These are phyloP conservation scores for Akanthomyces muscarius DNA, from an alignment of 2,329 filamentous ascomycete species.

Conservation along the genomic window DNA sequence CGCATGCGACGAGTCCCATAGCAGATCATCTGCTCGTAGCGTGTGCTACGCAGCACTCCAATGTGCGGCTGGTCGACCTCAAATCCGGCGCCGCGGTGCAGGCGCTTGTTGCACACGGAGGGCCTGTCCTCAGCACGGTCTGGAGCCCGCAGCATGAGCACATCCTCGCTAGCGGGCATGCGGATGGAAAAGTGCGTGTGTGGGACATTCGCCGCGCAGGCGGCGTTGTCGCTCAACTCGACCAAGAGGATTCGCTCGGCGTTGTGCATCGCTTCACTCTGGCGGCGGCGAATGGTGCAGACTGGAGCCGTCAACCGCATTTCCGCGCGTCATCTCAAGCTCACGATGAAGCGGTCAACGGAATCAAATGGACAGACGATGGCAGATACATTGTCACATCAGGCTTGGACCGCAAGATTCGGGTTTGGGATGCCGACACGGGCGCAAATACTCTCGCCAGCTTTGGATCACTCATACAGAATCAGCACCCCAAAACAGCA, in stretches of 20 bases:
- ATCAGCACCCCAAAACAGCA: slow-evolving; percentile 59
- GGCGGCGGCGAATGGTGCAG: slow-evolving; percentile 29
- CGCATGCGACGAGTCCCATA: slow-evolving; percentile 72
- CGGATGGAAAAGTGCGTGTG: slow-evolving; percentile 76
- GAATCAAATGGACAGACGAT: slow-evolving; percentile 78
- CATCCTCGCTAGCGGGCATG: slow-evolving; percentile 77
- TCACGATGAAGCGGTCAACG: slow-evolving; percentile 79
- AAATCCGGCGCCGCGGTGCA: slow-evolving; percentile 72
- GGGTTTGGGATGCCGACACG: slow-evolving; percentile 78
- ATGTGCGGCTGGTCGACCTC: slow-evolving; percentile 80
- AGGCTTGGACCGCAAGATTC: slow-evolving; percentile 77
- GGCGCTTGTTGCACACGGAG: slow-evolving; percentile 64
- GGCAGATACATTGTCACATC: slow-evolving; percentile 72
- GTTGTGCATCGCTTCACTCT: slow-evolving; percentile 43
- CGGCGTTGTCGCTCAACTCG: slow-evolving; percentile 70
- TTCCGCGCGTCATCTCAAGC: slow-evolving; percentile 57
- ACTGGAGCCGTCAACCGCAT: slow-evolving; percentile 29
- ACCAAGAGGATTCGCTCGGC: slow-evolving; percentile 79
- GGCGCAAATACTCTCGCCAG: slow-evolving; percentile 84
- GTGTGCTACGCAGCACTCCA: slow-evolving; percentile 80
- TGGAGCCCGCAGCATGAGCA: slow-evolving; percentile 84
- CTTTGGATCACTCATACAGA: slow-evolving; percentile 79
- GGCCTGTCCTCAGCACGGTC: slow-evolving; percentile 62
- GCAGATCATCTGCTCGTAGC: slow-evolving; percentile 75
- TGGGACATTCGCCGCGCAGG: slow-evolving; percentile 85